These are phyloP conservation scores for Amphicarpaea edgeworthii DNA, from an alignment of 306 rosid genomes.

Conservation along the genomic window DNA sequence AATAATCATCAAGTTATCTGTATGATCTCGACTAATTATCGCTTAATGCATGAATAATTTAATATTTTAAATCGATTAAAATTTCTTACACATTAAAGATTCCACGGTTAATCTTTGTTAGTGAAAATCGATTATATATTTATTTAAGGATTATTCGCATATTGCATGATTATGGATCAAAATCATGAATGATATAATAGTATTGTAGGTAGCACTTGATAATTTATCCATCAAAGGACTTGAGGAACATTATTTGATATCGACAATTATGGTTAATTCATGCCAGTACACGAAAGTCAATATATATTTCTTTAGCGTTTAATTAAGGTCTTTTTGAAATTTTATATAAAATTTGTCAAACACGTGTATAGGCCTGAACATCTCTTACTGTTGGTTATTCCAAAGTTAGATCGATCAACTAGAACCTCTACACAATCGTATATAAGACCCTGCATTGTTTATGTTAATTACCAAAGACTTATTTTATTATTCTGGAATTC, in stretches of 20 bases:
- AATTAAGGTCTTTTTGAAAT: background rate
- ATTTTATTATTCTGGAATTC: slow-evolving; percentile 9
- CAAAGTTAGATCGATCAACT: background rate
- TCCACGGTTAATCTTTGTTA: too few relatives aligned
- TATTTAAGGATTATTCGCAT: too few relatives aligned
- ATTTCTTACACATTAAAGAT: too few relatives aligned
- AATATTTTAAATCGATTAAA: too few relatives aligned
- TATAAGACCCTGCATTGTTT: background rate
- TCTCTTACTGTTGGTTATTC: background rate
- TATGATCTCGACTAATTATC: too few relatives aligned
- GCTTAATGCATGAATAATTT: too few relatives aligned
- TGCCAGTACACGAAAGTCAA: background rate
- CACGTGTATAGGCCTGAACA: background rate
- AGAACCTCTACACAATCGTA: background rate
- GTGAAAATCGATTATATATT: too few relatives aligned
- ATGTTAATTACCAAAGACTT: background rate
- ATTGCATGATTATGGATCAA: too few relatives aligned
- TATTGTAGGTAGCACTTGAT: too few relatives aligned
- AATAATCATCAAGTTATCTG: too few relatives aligned
- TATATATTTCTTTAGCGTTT: background rate
- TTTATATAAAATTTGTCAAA: slow-evolving; percentile 9
- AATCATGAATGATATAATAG: too few relatives aligned
- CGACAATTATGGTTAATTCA: background rate
- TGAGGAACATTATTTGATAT: background rate
- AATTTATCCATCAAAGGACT: too few relatives aligned